Evolutionary conservation across 495 filamentous ascomycete genomes (phyloP).

Genomic region (Aspergillus baeticus): DNA sequence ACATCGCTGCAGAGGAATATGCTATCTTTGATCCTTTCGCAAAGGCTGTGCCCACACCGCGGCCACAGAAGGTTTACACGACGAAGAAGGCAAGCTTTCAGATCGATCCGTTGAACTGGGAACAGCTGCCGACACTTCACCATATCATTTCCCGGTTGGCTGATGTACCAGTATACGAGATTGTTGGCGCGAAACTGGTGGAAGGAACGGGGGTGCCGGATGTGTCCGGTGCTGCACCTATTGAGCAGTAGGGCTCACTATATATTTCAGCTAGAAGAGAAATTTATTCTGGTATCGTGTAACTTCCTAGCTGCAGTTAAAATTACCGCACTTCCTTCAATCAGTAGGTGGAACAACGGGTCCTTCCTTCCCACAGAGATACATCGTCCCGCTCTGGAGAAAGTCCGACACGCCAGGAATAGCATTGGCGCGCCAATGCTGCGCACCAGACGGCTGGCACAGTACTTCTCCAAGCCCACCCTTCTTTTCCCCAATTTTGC

Average conservation of each 20-base stretch:
- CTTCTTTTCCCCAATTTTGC: too few relatives aligned
- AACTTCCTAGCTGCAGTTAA: too few relatives aligned
- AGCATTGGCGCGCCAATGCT: too few relatives aligned
- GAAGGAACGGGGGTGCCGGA: conserved; percentile 1
- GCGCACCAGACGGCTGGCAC: too few relatives aligned
- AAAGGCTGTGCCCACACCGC: conserved; percentile 7
- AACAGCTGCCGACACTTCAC: conserved; percentile 47
- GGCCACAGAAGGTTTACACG: neutral
- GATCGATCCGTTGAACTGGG: conserved; percentile 37
- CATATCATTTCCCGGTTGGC: conserved; percentile 44
- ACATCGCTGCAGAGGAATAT: conserved; percentile 35
- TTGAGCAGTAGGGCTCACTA: neutral
- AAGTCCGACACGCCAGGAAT: too few relatives aligned
- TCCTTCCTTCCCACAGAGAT: too few relatives aligned
- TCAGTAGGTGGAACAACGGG: too few relatives aligned
- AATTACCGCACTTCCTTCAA: too few relatives aligned
- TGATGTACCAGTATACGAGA: conserved; percentile 47
- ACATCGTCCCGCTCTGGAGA: too few relatives aligned
- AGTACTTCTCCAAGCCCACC: too few relatives aligned
- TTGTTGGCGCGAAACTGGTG: conserved; percentile 35
- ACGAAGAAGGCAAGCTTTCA: conserved; percentile 29
- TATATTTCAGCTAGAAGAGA: neutral
- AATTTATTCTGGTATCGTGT: too few relatives aligned
- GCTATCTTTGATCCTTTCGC: conserved; percentile 29
- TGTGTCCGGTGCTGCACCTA: neutral